Evolutionary conservation across 108 stramenopile genomes (phyloP).

Genomic region (Parmales sp.): DNA sequence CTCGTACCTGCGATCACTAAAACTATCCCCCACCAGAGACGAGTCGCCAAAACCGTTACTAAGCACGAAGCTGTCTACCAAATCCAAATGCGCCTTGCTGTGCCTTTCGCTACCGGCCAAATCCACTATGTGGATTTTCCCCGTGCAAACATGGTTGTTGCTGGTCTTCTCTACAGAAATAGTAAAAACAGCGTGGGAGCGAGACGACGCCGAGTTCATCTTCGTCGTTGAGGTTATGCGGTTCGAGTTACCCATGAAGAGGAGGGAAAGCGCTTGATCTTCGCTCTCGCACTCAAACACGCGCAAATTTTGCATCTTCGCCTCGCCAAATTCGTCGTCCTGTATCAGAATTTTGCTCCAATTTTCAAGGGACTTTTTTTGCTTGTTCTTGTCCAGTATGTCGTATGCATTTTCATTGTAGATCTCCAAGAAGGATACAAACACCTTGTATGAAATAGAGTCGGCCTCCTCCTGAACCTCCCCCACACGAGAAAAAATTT

Average conservation of each 20-base stretch:
- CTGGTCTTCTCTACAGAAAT: slow-evolving; percentile 15
- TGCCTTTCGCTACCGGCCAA: slow-evolving; percentile 40
- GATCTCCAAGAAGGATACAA: slow-evolving; percentile 42
- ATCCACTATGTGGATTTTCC: slow-evolving; percentile 42
- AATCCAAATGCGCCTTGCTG: background rate
- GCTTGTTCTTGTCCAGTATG: slow-evolving; percentile 26
- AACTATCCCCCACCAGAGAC: background rate
- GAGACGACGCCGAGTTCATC: slow-evolving; percentile 28
- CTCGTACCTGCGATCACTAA: background rate
- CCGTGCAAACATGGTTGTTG: background rate
- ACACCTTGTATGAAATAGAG: no score
- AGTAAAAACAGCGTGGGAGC: slow-evolving; percentile 47
- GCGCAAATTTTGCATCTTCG: slow-evolving; percentile 14
- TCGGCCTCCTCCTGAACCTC: background rate
- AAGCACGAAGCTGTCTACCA: background rate
- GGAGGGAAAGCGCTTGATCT: slow-evolving; percentile 40
- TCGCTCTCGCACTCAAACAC: slow-evolving; percentile 23
- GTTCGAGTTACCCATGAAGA: slow-evolving; percentile 44
- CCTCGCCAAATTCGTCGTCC: slow-evolving; percentile 11
- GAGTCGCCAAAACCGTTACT: background rate
- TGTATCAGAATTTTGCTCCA: slow-evolving; percentile 14
- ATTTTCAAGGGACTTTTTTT: slow-evolving; percentile 13
- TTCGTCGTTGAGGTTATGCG: slow-evolving; percentile 35
- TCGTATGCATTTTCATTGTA: slow-evolving; percentile 51
- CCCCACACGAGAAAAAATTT: slow-evolving; percentile 28